These are phyloP conservation scores for Chenopodium album DNA, from an alignment of 148 eudicot genomes.

Conservation along the genomic window DNA sequence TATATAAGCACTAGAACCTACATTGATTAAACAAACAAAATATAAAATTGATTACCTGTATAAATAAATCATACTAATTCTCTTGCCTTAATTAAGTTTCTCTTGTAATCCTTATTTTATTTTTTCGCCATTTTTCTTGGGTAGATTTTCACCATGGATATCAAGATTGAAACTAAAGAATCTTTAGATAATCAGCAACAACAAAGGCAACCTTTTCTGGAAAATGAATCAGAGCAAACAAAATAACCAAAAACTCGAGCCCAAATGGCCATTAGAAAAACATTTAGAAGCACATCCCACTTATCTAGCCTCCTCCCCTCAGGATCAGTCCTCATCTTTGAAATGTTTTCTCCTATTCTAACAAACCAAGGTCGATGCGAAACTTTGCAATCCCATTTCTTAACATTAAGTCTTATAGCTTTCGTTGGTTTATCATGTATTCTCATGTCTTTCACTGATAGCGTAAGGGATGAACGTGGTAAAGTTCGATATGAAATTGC, in stretches of 20 bases:
- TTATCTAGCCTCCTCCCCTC: slow-evolving; percentile 72
- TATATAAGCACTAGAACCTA: background rate
- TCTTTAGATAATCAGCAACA: slow-evolving; percentile 28
- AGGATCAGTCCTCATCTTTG: slow-evolving; percentile 68
- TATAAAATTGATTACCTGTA: background rate
- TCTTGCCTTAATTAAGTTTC: too few species aligned
- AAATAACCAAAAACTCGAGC: slow-evolving; percentile 39
- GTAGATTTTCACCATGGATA: background rate
- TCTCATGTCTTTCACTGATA: slow-evolving; percentile 62
- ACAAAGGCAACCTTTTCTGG: slow-evolving; percentile 41
- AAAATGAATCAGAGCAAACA: background rate
- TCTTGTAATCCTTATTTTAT: background rate
- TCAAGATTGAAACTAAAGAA: slow-evolving; percentile 15
- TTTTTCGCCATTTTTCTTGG: background rate
- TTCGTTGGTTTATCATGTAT: slow-evolving; percentile 50
- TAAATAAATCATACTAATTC: background rate
- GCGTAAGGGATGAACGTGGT: slow-evolving; percentile 52
- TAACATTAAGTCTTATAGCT: slow-evolving; percentile 35
- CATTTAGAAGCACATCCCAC: slow-evolving; percentile 50
- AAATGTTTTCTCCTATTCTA: slow-evolving; percentile 53
- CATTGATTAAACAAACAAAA: background rate
- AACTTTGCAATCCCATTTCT: slow-evolving; percentile 27
- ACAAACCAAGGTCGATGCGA: slow-evolving; percentile 59
- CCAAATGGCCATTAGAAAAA: slow-evolving; percentile 56
- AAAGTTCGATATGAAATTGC: slow-evolving; percentile 78